These are phyloP conservation scores for Alternaria gansuensis DNA, from an alignment of 2,329 filamentous ascomycete species.

Conservation along the genomic window DNA sequence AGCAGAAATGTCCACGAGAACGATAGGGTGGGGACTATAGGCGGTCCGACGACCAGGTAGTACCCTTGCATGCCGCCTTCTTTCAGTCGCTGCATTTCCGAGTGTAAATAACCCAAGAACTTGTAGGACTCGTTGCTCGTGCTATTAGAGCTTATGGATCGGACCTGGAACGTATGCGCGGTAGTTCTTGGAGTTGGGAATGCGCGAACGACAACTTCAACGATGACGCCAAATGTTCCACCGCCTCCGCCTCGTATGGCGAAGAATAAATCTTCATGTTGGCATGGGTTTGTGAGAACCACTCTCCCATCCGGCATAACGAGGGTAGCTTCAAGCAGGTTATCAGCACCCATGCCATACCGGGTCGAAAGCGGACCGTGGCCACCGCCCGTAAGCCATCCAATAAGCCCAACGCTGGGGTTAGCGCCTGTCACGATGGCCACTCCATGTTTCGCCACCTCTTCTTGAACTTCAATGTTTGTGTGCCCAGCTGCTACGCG, in stretches of 20 bases:
- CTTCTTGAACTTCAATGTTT: conserved; percentile 29
- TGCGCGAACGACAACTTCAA: conserved; percentile 31
- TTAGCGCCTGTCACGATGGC: conserved; percentile 38
- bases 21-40: conserved; percentile 21
- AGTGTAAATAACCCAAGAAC: conserved; percentile 33
- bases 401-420: conserved; percentile 51
- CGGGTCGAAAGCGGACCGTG: conserved; percentile 50
- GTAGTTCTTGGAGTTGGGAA: conserved; percentile 45
- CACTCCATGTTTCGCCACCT: conserved; percentile 18
- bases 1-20: conserved; percentile 34
- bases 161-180: conserved; percentile 28
- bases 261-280: conserved; percentile 51
- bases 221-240: conserved; percentile 55
- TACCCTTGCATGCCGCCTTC: conserved; percentile 43
- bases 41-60: conserved; percentile 37
- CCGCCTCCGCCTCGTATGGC: conserved; percentile 55
- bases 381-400: conserved; percentile 54
- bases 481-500: conserved; percentile 36
- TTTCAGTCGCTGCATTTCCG: conserved; percentile 37
- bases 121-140: conserved; percentile 30
- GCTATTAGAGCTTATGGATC: conserved; percentile 14
- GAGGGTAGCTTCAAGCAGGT: conserved; percentile 48
- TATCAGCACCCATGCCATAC: conserved; percentile 52
- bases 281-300: conserved; percentile 33
- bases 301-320: conserved; percentile 39